A percentile compares a stretch with the other conserved stretches of the same genome.
Conservation (phyloP, 2,329 filamentous ascomycete genomes). For the Pezicula radicicola region DNA sequence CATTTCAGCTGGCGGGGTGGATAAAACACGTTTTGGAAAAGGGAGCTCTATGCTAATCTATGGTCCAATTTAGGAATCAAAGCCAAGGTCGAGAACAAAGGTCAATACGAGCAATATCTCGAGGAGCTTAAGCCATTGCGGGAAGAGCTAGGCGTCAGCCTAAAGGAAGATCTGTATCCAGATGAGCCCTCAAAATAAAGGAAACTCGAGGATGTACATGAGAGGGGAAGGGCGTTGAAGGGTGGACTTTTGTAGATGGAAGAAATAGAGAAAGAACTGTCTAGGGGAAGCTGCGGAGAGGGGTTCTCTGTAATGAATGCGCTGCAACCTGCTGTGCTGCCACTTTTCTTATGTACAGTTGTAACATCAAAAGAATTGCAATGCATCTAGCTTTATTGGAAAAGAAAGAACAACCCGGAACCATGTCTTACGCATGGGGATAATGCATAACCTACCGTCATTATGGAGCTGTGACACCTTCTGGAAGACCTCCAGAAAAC, state of each 20-base stretch:
- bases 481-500: too few species aligned
- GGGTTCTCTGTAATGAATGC: conserved; percentile 11
- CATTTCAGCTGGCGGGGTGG: neutral
- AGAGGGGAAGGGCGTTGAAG: too few species aligned
- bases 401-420: neutral
- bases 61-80: conserved; percentile 70
- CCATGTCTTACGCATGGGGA: too few species aligned
- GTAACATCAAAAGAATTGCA: conserved; percentile 27
- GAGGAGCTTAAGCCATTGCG: conserved; percentile 88
- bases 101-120: conserved; percentile 96
- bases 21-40: neutral
- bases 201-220: conserved; percentile 6
- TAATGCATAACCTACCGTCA: too few species aligned
- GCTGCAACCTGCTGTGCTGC: conserved; percentile 15
- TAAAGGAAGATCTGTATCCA: conserved; percentile 93
- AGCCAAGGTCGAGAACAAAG: conserved; percentile 98
- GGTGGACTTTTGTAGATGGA: conserved; percentile 18
- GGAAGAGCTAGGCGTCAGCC: conserved; percentile 86
- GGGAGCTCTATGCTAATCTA: conserved; percentile 8
- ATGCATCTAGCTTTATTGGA: conserved; percentile 21
- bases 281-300: conserved; percentile 13
- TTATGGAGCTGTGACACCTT: too few species aligned
- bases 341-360: conserved; percentile 27
- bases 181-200: conserved; percentile 34
- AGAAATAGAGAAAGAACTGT: conserved; percentile 7